A percentile compares a stretch with the other conserved stretches of the same genome.
Conservation (phyloP, 805 yeast genomes). For the Cyberlindnera nakhonratchasimensis region DNA sequence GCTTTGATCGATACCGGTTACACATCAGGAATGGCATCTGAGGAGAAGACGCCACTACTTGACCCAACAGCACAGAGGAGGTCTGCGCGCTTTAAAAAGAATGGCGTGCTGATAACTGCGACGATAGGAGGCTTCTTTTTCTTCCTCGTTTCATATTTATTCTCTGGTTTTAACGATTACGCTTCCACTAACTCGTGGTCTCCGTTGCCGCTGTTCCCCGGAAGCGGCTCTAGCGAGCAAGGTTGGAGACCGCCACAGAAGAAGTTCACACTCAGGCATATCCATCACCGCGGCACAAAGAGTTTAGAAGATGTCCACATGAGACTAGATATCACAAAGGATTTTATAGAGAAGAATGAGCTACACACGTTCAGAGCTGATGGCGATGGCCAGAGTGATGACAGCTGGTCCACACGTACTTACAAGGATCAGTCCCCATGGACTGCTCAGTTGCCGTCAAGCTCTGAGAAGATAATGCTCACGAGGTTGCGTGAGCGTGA, state of each 20-base stretch:
- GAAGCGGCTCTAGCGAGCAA: neutral
- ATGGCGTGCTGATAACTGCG: neutral
- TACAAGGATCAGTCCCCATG: constrained; percentile 38
- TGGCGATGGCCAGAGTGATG: constrained; percentile 13
- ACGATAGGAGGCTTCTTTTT: neutral
- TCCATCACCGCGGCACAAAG: constrained; percentile 59
- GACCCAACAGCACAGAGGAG: neutral
- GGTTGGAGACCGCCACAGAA: neutral
- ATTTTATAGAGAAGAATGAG: constrained; percentile 28
- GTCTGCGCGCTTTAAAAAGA: neutral
- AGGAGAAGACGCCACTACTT: constrained; percentile 7
- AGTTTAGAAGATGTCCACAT: constrained; percentile 40
- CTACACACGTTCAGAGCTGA: constrained; percentile 5
- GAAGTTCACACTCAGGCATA: constrained; percentile 45
- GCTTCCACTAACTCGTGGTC: neutral
- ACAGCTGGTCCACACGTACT: constrained; percentile 14
- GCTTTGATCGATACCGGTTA: too few relatives aligned
- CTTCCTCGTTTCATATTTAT: neutral
- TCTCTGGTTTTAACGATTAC: neutral
- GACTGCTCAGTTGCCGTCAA: constrained; percentile 32
- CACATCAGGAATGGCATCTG: constrained; percentile 1
- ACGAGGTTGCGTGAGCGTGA: constrained; percentile 42
- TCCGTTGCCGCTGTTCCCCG: constrained; percentile 3
- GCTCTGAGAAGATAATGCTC: constrained; percentile 24
- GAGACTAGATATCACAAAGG: constrained; percentile 48